A percentile compares a stretch with the other conserved stretches of the same genome.
Evolutionary conservation across 2,329 filamentous ascomycete genomes (phyloP).

Genomic region (Blastomyces gilchristii): DNA sequence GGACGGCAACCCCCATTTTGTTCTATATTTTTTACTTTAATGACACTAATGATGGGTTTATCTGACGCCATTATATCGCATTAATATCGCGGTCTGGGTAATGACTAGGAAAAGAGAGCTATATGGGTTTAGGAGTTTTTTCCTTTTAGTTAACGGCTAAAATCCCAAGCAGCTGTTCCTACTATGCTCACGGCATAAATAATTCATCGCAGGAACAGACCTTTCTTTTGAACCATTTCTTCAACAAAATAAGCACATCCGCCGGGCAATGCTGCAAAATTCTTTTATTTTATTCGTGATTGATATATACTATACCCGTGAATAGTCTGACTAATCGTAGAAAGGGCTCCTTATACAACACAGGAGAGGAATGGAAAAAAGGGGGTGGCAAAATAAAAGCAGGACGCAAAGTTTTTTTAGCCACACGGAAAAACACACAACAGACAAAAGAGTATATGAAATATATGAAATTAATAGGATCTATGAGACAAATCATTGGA

Average conservation of each 20-base stretch:
- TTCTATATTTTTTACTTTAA: not conserved
- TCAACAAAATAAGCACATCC: not conserved
- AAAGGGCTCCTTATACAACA: not conserved
- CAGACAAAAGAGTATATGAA: not conserved
- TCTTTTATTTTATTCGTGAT: not conserved
- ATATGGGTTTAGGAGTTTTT: not conserved
- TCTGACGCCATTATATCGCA: not conserved
- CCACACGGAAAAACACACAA: not conserved
- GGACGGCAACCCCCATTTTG: not conserved
- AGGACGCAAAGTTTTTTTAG: not conserved
- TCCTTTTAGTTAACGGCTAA: not conserved
- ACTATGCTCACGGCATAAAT: not conserved
- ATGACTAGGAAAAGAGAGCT: not conserved
- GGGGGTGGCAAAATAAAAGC: not conserved
- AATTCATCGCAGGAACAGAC: not conserved
- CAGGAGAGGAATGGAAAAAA: not conserved
- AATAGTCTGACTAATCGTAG: not conserved
- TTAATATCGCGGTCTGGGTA: not conserved
- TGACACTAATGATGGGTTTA: not conserved
- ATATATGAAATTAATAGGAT: not conserved
- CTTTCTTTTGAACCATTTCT: no score
- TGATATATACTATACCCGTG: not conserved
- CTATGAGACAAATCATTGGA: not conserved
- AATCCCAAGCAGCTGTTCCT: not conserved
- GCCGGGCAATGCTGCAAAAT: not conserved